Base-by-base conservation (phyloP, 1,284 basidiomycete genomes). In the Cutaneotrichosporon daszewskae region DNA sequence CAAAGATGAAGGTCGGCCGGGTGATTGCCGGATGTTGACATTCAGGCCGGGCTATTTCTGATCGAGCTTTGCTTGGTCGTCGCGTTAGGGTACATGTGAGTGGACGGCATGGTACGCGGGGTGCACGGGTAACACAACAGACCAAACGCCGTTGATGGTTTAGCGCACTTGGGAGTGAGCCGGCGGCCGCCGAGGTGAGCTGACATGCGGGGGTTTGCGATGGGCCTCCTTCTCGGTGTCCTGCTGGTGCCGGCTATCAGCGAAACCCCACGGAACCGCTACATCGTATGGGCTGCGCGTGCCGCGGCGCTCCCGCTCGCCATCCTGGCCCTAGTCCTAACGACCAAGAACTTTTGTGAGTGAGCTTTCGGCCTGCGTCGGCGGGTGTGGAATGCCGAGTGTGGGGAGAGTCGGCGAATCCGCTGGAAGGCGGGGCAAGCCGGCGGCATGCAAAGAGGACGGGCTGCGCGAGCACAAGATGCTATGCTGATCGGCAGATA, bases 221-320 rank as follows among this genome's bases (percentile, higher is more conserved):
- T 91, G 80, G 90, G 90, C 10, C 74, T 96, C 3, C 76, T 96
- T 7, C 77, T 84, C 26, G 73, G 74, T 0, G 82, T 84, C 43
- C 77, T 84, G 3, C 80, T 97, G 51, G 90, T 92, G 60, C 92
- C 91, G 5, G 81, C 91, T n/a, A 87, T 96, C 48, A 85, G 81
- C 54, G 75, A 75, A 16, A 83, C 86, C 1, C 82, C 76, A 45
- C 76, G 80, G 12, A 89, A 92, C 62, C 78, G 78, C 44, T 61
- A 78, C n/a, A 77, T 87, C 35, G 80, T 85, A 55, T 89, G 85
- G 82, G 72, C 59, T 26, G 78, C 85, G 57, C 80, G 92, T 43
- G 55, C 87, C 13, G 70, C 81, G 24, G 86, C 87, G 0, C 74
- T 88, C 24, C 83, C 83, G 0, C 56, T 94, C 31, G 78, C 83